Evolutionary conservation across 192 early-diverging fungal species (phyloP).

Genomic region (Geosiphon pyriformis): DNA sequence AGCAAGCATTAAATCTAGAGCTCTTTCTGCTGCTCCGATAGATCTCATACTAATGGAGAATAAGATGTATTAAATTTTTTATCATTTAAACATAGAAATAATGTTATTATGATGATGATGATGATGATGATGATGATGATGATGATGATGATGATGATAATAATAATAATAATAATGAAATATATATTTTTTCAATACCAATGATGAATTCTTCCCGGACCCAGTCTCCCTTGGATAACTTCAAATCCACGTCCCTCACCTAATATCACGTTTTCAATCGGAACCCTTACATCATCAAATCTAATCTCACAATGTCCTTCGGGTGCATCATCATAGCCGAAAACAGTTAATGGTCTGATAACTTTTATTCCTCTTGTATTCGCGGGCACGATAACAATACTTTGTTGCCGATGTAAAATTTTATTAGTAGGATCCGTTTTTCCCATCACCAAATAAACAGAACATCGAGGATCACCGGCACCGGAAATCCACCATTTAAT

Average conservation of each 20-base stretch:
- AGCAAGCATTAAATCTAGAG: constrained; percentile 76
- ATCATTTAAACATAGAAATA: not conserved
- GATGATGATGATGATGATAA: not conserved
- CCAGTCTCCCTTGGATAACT: constrained; percentile 93
- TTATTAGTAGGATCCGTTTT: constrained; percentile 68
- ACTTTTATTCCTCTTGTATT: constrained; percentile 78
- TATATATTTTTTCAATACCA: constrained; percentile 40
- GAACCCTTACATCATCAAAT: constrained; percentile 86
- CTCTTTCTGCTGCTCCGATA: constrained; percentile 91
- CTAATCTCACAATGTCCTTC: constrained; percentile 94
- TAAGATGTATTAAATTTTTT: too few relatives aligned
- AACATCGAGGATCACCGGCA: constrained; percentile 89
- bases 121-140: not conserved
- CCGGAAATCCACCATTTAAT: constrained; percentile 99
- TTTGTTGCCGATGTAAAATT: constrained; percentile 79
- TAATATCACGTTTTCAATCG: constrained; percentile 79
- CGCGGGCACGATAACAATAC: constrained; percentile 82
- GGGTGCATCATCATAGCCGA: constrained; percentile 94
- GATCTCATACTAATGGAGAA: constrained; percentile 65
- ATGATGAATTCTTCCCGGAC: constrained; percentile 97
- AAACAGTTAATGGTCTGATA: constrained; percentile 80
- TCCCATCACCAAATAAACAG: constrained; percentile 89
- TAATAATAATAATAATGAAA: constrained; percentile 1
- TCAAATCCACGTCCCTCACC: constrained; percentile 99
- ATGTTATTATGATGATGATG: not conserved